Percentiles rank a stretch among this genome's conserved stretches.
These are phyloP conservation scores for Porcisia deanei DNA, from an alignment of 208 protist species.

Conservation along the genomic window DNA sequence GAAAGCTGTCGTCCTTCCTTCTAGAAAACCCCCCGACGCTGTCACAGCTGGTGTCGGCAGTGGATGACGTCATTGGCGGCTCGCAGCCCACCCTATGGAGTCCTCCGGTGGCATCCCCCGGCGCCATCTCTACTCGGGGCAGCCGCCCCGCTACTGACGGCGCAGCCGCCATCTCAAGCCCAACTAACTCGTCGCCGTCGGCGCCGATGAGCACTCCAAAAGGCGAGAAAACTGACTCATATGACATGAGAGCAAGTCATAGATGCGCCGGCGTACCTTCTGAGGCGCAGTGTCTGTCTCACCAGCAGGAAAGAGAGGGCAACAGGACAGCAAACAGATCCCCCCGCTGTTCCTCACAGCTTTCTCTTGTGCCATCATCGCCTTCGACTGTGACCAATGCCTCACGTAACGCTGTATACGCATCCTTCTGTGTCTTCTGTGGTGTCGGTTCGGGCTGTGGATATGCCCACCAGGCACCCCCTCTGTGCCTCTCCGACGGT, in stretches of 20 bases:
- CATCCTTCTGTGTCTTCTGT: slow-evolving; percentile 18
- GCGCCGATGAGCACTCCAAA: not conserved
- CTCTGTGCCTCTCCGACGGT: slow-evolving; percentile 15
- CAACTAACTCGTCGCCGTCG: not conserved
- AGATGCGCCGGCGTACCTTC: not conserved
- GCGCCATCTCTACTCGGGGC: too few species aligned
- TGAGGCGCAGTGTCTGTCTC: not conserved
- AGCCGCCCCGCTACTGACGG: not conserved
- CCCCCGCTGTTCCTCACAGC: not conserved
- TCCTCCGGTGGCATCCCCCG: not conserved
- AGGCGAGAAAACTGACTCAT: not conserved
- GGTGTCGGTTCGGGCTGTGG: not conserved
- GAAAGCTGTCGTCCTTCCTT: not conserved
- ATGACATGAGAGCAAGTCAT: not conserved
- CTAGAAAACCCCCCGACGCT: slow-evolving; percentile 9
- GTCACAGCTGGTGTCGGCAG: slow-evolving; percentile 16
- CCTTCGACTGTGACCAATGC: not conserved
- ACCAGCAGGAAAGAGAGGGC: not conserved
- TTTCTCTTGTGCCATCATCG: not conserved
- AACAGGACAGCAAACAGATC: not conserved
- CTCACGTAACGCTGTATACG: not conserved
- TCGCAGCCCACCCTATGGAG: not conserved
- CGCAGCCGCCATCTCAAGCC: not conserved
- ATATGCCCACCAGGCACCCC: not conserved
- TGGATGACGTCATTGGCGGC: slow-evolving; percentile 20